Base-by-base conservation (phyloP, 495 filamentous ascomycete species). In the Podospora conica region DNA sequence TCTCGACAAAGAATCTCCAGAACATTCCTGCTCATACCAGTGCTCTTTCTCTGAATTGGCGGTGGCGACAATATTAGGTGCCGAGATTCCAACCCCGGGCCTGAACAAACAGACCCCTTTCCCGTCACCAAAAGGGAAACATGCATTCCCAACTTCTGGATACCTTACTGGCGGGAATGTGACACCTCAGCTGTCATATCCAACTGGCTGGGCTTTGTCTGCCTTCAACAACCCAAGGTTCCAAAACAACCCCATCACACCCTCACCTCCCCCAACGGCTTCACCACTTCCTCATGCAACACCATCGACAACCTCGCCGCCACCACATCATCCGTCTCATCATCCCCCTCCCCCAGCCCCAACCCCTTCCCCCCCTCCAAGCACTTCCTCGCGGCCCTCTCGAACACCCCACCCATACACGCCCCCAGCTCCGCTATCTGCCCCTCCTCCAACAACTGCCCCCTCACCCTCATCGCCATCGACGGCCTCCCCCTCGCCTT, bases 201-300 rank as follows among this genome's bases (percentile, higher is more conserved):
- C 33, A 40, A 15, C 33, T 5, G 9, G 4, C 33, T 18, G 11
- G 6, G 18, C 6, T 18, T 40, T 18, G 12, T 40, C 33, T 18
- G 12, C 33, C 9, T 31, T 31, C 11, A 12, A 31, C 29, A 31
- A 11, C 12, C 2, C 29, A 31, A 31, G 29, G 9, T 60, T 3
- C 12, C 21, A 58, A 3, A 25, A 3, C 53, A 15, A 24, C 18
- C 18, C 15, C 48, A 54, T 75, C 64, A 79, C 11, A 79, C 66
- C 5, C 70, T 60, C 23, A 79, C 67, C 48, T 76, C 73, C 0
- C 70, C 77, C 10, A 79, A 67, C 28, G 58, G 67, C 71, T 77
- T 76, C 29, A 79, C 77, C 8, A 79, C 77, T 2, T 73, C 57
- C 55, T 79, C 77, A 59, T 79, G 74, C 10, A 77, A 69, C 0